Percentiles rank a stretch among this genome's conserved stretches.
Conservation (phyloP, 495 filamentous ascomycete species). For the Neurospora intermedia region DNA sequence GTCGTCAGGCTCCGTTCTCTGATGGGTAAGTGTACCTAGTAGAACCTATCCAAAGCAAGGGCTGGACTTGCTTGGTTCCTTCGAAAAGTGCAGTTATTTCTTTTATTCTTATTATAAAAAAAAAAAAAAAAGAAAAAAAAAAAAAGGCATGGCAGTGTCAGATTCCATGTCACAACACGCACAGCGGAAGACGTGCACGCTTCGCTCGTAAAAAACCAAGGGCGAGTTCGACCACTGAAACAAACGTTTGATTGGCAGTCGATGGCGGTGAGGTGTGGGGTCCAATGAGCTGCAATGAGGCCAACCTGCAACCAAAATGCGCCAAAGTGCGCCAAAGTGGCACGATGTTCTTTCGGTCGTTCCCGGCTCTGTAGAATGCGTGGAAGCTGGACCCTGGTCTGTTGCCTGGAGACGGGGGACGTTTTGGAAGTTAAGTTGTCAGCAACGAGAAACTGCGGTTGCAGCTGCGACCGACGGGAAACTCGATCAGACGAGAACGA, state of each 20-base stretch:
- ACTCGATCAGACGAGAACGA: constrained; percentile 22
- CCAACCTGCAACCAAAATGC: not conserved
- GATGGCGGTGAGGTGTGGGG: not conserved
- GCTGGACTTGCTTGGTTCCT: not conserved
- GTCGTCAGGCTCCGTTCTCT: not conserved
- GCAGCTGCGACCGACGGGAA: not conserved
- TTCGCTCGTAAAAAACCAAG: not conserved
- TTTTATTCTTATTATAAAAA: too few relatives aligned
- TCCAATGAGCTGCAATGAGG: not conserved
- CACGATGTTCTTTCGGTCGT: not conserved
- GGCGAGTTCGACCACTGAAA: not conserved
- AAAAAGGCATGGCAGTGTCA: not conserved
- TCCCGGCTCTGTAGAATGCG: not conserved
- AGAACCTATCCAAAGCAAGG: not conserved
- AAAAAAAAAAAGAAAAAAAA: not conserved
- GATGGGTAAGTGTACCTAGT: not conserved
- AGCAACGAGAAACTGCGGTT: not conserved
- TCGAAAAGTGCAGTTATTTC: not conserved
- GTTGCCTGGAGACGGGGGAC: not conserved
- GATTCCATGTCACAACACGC: not conserved
- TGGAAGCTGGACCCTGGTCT: not conserved
- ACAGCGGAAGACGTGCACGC: not conserved
- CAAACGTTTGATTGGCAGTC: not conserved
- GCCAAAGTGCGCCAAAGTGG: not conserved
- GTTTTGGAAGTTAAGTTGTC: not conserved